Evolutionary conservation across 805 yeast genomes (phyloP), one percentile per base, ranked within the genome.

Genomic region (Barnettozyma populi): DNA sequence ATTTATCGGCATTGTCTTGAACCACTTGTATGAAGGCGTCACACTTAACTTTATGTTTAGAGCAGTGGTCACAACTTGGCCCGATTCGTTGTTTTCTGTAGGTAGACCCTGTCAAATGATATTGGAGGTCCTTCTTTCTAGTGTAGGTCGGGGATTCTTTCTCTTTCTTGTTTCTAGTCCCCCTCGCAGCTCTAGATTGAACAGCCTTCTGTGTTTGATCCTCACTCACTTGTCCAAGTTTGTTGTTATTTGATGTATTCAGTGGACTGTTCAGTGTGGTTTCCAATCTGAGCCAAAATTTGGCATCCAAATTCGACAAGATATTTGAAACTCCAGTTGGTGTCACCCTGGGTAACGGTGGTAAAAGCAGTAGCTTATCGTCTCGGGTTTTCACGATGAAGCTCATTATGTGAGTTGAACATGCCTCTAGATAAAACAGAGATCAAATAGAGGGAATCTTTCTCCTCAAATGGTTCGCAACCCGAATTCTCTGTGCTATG

Each of bases 41-140:
- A 37, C 51, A 48, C 32, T 48, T 48, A 20, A 48, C 43, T 32
- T 48, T 48, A 24, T 41, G 45, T 18, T 38, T 44, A 1, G 45
- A 41, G 34, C 51, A 48, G 8, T 18, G 21, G 19, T 48, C 51
- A 16, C 51, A 48, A 14, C 48, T 44, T 16, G 51, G 51, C 2
- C 51, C 51, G 8, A 41, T 34, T 41, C 51, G 41, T 34, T 48
- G 51, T n/a, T 42, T 46, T 20, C 46, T 46, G 18, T 23, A 41
- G 5, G 49, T 41, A 10, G 21, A 35, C 7, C 46, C 49, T 23
- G 49, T 40, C 10, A 41, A 32, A n/a, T 46, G 48, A 27, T 35
- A 36, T 21, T 31, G 31, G 18, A 13, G 20, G 4, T 40, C 21
- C 77, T 62, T 78, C 80, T 47, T 75, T 37, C 40, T 20, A 5